A percentile compares a stretch with the other conserved stretches of the same genome.
phyloP scores from a whole-genome alignment of 805 yeast genomes.

The Candida lessepsii region DNA sequence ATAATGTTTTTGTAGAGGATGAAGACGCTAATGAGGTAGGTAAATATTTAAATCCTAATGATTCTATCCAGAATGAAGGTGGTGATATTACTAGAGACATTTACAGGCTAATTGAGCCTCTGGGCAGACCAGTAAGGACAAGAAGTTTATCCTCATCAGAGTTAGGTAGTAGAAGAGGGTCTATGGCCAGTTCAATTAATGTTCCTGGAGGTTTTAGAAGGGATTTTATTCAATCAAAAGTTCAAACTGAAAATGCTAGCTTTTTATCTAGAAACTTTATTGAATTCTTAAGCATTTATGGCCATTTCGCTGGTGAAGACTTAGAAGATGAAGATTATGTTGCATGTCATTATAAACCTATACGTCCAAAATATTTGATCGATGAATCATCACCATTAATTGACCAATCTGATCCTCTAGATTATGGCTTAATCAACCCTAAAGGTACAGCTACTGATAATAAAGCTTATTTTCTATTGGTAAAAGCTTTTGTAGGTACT shows the following conservation, averaged over 20 bases:
- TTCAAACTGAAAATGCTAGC: conserved; percentile 32
- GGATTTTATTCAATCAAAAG: conserved; percentile 50
- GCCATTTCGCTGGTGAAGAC: conserved; percentile 85
- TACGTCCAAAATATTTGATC: conserved; percentile 16
- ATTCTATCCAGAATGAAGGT: conserved; percentile 41
- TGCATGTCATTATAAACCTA: conserved; percentile 46
- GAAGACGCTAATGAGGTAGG: conserved; percentile 10
- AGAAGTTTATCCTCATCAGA: conserved; percentile 27
- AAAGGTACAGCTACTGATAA: conserved; percentile 69
- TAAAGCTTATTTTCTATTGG: conserved; percentile 67
- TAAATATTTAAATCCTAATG: conserved; percentile 13
- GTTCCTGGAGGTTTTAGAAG: conserved; percentile 85
- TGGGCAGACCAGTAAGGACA: conserved; percentile 13
- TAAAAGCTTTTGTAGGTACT: conserved; percentile 77
- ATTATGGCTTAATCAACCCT: conserved; percentile 25
- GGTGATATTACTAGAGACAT: conserved; percentile 54
- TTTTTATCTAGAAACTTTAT: conserved; percentile 69
- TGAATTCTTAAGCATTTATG: conserved; percentile 75
- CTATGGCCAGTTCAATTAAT: conserved; percentile 65
- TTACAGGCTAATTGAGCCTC: conserved; percentile 28
- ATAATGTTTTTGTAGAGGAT: conserved; percentile 12
- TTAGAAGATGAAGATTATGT: conserved; percentile 65
- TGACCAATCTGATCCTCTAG: conserved; percentile 11
- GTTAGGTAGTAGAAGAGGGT: conserved; percentile 47
- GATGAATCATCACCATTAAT: conserved; percentile 41